Evolutionary conservation across 768 basidiomycete genomes (phyloP).

Genomic region (Tricholomella constricta): DNA sequence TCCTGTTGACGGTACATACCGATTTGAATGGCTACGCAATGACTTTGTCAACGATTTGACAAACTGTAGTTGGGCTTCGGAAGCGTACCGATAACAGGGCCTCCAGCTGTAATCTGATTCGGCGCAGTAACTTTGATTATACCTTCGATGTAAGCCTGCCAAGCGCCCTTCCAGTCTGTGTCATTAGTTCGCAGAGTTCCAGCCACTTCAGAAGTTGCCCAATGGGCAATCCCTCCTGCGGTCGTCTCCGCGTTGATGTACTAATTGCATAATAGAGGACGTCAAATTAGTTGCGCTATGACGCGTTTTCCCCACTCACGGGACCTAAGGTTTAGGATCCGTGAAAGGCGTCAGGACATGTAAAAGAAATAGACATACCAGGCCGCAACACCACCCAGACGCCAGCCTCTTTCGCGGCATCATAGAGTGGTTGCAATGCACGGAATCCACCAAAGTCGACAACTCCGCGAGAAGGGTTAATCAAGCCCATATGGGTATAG

Average conservation of each 20-base stretch:
- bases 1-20: slow-evolving; percentile 34
- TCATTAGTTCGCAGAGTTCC: slow-evolving; percentile 74
- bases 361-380: slow-evolving; percentile 40
- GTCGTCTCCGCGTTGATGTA: slow-evolving; percentile 84
- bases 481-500: slow-evolving; percentile 79
- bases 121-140: slow-evolving; percentile 61
- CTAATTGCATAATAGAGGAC: slow-evolving; percentile 20
- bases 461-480: slow-evolving; percentile 73
- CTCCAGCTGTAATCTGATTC: slow-evolving; percentile 71
- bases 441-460: slow-evolving; percentile 75
- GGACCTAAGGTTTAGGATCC: slow-evolving; percentile 31
- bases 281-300: neutral
- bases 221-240: slow-evolving; percentile 71
- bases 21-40: slow-evolving; percentile 50
- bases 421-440: slow-evolving; percentile 67
- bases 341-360: neutral
- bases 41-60: neutral
- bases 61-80: no score
- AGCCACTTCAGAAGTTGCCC: slow-evolving; percentile 69
- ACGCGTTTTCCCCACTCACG: slow-evolving; percentile 25
- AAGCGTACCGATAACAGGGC: slow-evolving; percentile 68
- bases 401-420: slow-evolving; percentile 72
- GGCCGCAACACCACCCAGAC: slow-evolving; percentile 82
- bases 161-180: slow-evolving; percentile 67
- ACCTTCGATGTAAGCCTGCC: slow-evolving; percentile 70